Evolutionary conservation across 805 yeast species (phyloP).

Genomic region (Kockiozyma suomiensis): DNA sequence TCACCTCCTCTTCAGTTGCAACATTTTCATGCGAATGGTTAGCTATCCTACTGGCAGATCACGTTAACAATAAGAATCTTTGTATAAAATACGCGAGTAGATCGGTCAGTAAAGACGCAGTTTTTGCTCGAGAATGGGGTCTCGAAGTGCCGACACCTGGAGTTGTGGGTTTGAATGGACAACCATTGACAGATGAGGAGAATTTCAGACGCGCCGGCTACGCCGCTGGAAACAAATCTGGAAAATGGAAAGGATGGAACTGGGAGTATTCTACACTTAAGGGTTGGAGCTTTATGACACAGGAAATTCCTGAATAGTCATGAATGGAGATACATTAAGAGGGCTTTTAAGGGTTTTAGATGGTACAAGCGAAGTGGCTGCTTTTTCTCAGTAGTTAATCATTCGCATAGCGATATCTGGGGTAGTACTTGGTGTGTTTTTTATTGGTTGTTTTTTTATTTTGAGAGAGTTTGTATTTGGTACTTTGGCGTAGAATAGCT

Average conservation of each 20-base stretch:
- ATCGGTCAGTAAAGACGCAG: slow-evolving; percentile 25
- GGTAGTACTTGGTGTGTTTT: no score
- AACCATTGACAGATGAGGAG: slow-evolving; percentile 23
- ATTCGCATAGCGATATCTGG: no score
- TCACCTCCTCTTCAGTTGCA: slow-evolving; percentile 24
- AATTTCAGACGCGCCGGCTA: slow-evolving; percentile 5
- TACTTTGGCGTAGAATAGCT: no score
- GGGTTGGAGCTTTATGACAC: slow-evolving; percentile 23
- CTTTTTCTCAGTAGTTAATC: no score
- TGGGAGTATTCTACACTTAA: slow-evolving; percentile 29
- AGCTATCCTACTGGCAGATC: slow-evolving; percentile 16
- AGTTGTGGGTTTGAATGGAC: slow-evolving; percentile 9
- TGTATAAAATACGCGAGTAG: slow-evolving; percentile 23
- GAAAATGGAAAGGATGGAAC: slow-evolving; percentile 18
- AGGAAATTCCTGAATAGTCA: not conserved
- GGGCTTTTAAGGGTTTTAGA: not conserved
- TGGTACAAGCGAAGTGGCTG: not conserved
- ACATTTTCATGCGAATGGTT: slow-evolving; percentile 28
- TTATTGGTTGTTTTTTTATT: not conserved
- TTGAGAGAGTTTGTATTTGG: no score
- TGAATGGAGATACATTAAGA: no score
- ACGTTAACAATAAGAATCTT: slow-evolving; percentile 6
- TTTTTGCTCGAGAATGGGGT: slow-evolving; percentile 32
- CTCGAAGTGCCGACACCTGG: slow-evolving; percentile 1
- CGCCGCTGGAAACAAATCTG: not conserved